Evolutionary conservation across 805 yeast genomes (phyloP), one percentile per base, ranked within the genome.

Genomic region (Wickerhamiella sergipiensis): DNA sequence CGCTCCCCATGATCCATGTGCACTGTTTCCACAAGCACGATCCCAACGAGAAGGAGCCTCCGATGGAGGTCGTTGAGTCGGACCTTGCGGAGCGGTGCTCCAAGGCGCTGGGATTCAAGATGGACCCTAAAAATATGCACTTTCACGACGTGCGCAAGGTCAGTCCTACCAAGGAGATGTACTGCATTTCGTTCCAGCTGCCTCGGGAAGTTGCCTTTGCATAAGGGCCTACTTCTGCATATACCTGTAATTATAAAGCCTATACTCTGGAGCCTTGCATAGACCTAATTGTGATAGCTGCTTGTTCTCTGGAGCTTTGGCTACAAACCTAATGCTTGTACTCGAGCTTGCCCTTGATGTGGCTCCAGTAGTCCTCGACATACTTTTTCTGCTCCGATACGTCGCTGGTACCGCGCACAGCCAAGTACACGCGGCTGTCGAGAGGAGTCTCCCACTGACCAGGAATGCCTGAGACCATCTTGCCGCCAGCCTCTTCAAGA

Each of bases 121-220:
- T 78, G 8, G 56, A 70, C 0, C 68, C 78, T 13, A 72, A 71
- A 3, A 63, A 68, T 0, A 66, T 84, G 39, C 61, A 67, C 0
- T 84, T 90, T 67, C 97, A 90, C 61, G 69, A 83, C 56, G 98
- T 92, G 9, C 79, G 99, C 63, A 82, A 81, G 64, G 98, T 92
- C 7, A 90, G 98, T 0, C 98, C 98, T 3, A 86, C 97, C 6
- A 92, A 92, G 63, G 90, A 90, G 33, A 92, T 92, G 98, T 89
- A 78, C 64, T 87, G 97, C 67, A 84, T 87, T 3, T 72, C 88
- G 6, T 89, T 89, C 66, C 65, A 66, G 59, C 71, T 92, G n/a
- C 75, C 75, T 3, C 33, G 50, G 5, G 68, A 64, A 42, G 74
- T 71, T 3, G 73, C 73, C 1, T 61, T 29, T 18, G 47, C 46